phyloP scores from a whole-genome alignment of 2,329 filamentous ascomycete genomes.

The Thyridium curvatum region DNA sequence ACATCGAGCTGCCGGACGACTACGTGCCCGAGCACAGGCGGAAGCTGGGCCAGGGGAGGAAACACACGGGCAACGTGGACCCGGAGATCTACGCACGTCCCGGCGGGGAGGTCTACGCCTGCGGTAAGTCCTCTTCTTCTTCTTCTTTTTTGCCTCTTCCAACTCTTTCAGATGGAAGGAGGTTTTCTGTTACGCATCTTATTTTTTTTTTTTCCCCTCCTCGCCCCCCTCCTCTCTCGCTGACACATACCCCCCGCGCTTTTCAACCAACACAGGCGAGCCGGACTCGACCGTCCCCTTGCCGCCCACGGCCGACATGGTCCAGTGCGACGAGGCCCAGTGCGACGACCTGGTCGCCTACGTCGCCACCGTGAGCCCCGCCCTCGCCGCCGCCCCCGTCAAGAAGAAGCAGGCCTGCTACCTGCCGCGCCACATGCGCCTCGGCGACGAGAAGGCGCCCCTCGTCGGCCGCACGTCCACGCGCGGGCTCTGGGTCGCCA shows the following conservation, averaged over 20 bases:
- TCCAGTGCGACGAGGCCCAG: slow-evolving; percentile 65
- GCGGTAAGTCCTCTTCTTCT: slow-evolving; percentile 45
- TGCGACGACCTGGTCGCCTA: slow-evolving; percentile 86
- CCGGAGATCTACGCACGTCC: slow-evolving; percentile 94
- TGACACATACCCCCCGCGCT: too few relatives aligned
- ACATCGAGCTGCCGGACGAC: slow-evolving; percentile 65
- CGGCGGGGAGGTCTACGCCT: slow-evolving; percentile 86
- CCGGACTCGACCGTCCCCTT: slow-evolving; percentile 71
- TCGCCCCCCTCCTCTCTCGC: neutral
- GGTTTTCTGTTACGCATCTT: neutral
- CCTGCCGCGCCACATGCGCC: slow-evolving; percentile 66
- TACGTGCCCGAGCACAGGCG: slow-evolving; percentile 49
- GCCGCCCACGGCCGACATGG: slow-evolving; percentile 68
- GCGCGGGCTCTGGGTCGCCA: slow-evolving; percentile 71
- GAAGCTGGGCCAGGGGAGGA: slow-evolving; percentile 40
- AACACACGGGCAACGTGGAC: slow-evolving; percentile 59
- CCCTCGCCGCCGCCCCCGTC: slow-evolving; percentile 62
- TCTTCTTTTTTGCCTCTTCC: neutral
- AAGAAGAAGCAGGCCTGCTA: slow-evolving; percentile 86
- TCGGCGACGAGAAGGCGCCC: slow-evolving; percentile 59
- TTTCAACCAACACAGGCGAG: slow-evolving; percentile 43
- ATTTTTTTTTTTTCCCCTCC: too few relatives aligned
- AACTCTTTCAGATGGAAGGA: neutral
- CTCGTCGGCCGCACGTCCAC: slow-evolving; percentile 71
- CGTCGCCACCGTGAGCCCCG: slow-evolving; percentile 57